Percentiles rank a stretch among this genome's conserved stretches.
Evolutionary conservation across 768 basidiomycete species (phyloP).

Genomic region (Termitomyces bulborhizus): DNA sequence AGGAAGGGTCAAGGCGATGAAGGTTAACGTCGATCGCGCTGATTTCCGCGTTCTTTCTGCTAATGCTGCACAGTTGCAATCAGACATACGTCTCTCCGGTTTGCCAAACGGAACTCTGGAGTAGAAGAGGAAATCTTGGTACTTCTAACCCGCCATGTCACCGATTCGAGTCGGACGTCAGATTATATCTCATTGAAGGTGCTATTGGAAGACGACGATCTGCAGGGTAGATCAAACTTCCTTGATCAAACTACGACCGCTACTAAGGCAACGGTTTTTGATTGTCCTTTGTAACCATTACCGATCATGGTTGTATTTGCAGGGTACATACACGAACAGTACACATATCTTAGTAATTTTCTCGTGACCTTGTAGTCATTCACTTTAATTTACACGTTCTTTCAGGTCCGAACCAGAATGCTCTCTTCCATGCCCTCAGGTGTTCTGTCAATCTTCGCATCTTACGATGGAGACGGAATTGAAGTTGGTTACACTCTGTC

Average conservation of each 20-base stretch:
- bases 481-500: constrained; percentile 67
- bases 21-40: constrained; percentile 1
- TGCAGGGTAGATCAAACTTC: constrained; percentile 17
- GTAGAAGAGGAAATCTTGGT: constrained; percentile 64
- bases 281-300: not conserved
- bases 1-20: constrained; percentile 24
- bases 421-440: constrained; percentile 20
- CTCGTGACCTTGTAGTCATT: not conserved
- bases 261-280: constrained; percentile 27
- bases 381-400: not conserved
- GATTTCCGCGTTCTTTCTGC: not conserved
- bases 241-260: constrained; percentile 27
- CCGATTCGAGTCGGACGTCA: constrained; percentile 46
- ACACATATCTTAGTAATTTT: constrained; percentile 37
- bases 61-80: constrained; percentile 23
- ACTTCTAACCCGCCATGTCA: constrained; percentile 72
- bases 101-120: constrained; percentile 19
- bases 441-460: constrained; percentile 48
- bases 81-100: constrained; percentile 29
- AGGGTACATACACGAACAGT: constrained; percentile 51
- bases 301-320: not conserved
- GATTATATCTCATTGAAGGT: constrained; percentile 67
- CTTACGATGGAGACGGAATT: constrained; percentile 60
- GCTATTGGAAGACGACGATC: constrained; percentile 39
- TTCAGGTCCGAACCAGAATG: not conserved